Evolutionary conservation across 2,329 filamentous ascomycete genomes (phyloP).

Genomic region (Penicillium sp.): DNA sequence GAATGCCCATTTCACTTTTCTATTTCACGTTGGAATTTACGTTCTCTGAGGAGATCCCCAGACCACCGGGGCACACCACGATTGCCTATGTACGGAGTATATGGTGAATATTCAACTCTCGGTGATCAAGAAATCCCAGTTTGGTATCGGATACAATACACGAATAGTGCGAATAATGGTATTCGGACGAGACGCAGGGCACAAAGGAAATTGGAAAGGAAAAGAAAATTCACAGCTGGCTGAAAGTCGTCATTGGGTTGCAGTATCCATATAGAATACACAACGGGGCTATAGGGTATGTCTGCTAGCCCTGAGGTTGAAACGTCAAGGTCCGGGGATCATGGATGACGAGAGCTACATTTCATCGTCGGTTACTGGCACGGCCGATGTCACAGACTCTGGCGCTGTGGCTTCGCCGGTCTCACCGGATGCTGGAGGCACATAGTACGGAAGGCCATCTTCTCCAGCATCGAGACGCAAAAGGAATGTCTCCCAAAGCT

Average conservation of each 20-base stretch:
- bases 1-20: not conserved
- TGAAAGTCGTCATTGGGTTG: slow-evolving; percentile 8
- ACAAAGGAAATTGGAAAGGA: not conserved
- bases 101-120: not conserved
- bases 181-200: slow-evolving; percentile 7
- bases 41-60: not conserved
- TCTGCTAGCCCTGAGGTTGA: not conserved
- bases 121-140: not conserved
- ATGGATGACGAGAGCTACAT: slow-evolving; percentile 3
- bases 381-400: slow-evolving; percentile 16
- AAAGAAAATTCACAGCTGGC: slow-evolving; percentile 5
- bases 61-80: no score
- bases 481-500: slow-evolving; percentile 97
- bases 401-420: slow-evolving; percentile 11
- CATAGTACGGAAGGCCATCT: slow-evolving; percentile 55
- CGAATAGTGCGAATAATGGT: slow-evolving; percentile 10
- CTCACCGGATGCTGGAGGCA: slow-evolving; percentile 23
- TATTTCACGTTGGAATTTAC: not conserved
- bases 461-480: slow-evolving; percentile 94
- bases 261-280: slow-evolving; percentile 6
- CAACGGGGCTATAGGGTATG: not conserved
- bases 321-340: not conserved
- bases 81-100: not conserved
- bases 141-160: slow-evolving; percentile 15
- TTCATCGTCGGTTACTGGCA: slow-evolving; percentile 12